phyloP scores from a whole-genome alignment of 495 filamentous ascomycete genomes.

The Endocarpon pusillum region DNA sequence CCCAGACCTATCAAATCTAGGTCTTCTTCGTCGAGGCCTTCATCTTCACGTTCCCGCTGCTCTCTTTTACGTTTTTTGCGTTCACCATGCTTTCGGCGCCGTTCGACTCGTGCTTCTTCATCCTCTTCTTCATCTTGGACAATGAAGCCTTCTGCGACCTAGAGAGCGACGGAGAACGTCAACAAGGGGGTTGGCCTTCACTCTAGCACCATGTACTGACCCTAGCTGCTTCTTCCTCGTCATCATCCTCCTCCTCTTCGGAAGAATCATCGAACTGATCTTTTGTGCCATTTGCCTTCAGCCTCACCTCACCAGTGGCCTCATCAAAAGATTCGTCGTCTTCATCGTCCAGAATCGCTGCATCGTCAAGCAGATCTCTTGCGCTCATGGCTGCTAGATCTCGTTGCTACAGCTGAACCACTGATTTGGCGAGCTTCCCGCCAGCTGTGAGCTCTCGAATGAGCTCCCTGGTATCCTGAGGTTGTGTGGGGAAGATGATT shows the following conservation, averaged over 20 bases:
- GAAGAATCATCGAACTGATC: constrained; percentile 61
- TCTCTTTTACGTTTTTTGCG: constrained; percentile 52
- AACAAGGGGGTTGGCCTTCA: background rate
- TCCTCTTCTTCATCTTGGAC: constrained; percentile 89
- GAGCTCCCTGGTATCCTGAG: too few species aligned
- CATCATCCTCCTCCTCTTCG: constrained; percentile 92
- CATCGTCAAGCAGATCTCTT: constrained; percentile 62
- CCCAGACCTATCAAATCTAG: constrained; percentile 80
- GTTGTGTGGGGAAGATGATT: too few species aligned
- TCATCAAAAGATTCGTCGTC: constrained; percentile 79
- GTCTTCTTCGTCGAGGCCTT: constrained; percentile 86
- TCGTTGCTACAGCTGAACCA: too few species aligned
- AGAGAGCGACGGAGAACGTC: constrained; percentile 2
- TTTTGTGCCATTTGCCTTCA: constrained; percentile 23
- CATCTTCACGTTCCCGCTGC: constrained; percentile 70
- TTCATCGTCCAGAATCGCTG: constrained; percentile 74
- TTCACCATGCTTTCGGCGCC: constrained; percentile 45
- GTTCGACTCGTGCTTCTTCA: constrained; percentile 43
- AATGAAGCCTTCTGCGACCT: constrained; percentile 91
- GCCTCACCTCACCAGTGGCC: constrained; percentile 48
- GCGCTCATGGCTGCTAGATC: constrained; percentile 54
- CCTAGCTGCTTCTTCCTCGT: constrained; percentile 66
- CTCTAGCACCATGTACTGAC: constrained; percentile 21
- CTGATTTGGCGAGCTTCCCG: too few species aligned
- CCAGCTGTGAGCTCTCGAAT: too few species aligned